Evolutionary conservation across 192 early-diverging fungal species (phyloP), one percentile per base, ranked within the genome.

Genomic region (Coemansia sp.): DNA sequence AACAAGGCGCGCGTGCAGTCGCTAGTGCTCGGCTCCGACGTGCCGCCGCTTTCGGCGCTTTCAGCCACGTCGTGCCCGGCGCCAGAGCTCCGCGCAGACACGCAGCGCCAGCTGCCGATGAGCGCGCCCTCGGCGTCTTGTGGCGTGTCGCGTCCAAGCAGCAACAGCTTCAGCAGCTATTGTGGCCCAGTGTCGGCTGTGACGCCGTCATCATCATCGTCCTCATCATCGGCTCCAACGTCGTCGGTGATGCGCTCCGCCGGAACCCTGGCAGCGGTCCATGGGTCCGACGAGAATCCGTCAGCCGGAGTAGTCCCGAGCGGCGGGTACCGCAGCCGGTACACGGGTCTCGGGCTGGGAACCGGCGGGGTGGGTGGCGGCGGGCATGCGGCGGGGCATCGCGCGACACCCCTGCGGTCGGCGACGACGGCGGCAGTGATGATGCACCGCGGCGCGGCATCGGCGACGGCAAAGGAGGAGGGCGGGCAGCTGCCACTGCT

Each of bases 1-100:
- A 48, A 67, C 64, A 60, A 65, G 51, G 55, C 72, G 58, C 72
- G 66, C 53, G 72, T 76, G 53, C 72, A 76, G 62, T 68, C 72
- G 30, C 53, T 75, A 18, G 41, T 68, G 39, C 42, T 52, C 26
- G 30, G 30, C n/a, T n/a, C n/a, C 25, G 51, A 56, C 41, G 38
- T 53, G 43, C 56, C 71, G 15, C 18, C 60, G n/a, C 21, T 37
- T 15, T 40, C 48, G 22, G 23, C 34, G n/a, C 31, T 17, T 23
- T 37, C 51, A 18, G 17, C 40, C 23, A 40, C 45, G 39, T 65
- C 66, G 51, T 42, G 66, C 11, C 62, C 58, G 21, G 58, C 66
- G 35, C 50, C 58, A 11, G 72, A 68, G 72, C 38, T 21, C 15
- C 58, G 36, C 9, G 19, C 35, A n/a, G 53, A 54, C 30, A 56